Evolutionary conservation across 2,329 filamentous ascomycete species (phyloP).

Genomic region (Aplosporella prunicola): DNA sequence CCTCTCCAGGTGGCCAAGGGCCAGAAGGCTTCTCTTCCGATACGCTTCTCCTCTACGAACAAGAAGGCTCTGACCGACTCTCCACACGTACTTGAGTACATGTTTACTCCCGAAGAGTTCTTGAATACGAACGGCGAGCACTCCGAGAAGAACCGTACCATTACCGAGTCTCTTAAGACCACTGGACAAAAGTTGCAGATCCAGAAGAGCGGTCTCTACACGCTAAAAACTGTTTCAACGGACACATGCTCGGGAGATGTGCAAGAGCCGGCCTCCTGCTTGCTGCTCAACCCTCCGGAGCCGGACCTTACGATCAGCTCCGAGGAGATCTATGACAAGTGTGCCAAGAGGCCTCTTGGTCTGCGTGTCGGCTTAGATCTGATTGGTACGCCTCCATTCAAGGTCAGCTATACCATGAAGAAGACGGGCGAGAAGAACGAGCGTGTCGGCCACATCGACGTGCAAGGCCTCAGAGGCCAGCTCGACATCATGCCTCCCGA

Average conservation of each 20-base stretch:
- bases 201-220: slow-evolving; percentile 75
- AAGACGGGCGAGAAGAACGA: slow-evolving; percentile 48
- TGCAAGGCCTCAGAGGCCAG: slow-evolving; percentile 70
- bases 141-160: slow-evolving; percentile 40
- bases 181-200: slow-evolving; percentile 58
- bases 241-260: slow-evolving; percentile 80
- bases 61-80: slow-evolving; percentile 49
- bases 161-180: slow-evolving; percentile 52
- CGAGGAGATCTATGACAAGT: slow-evolving; percentile 87
- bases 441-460: slow-evolving; percentile 45
- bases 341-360: slow-evolving; percentile 86
- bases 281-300: slow-evolving; percentile 83
- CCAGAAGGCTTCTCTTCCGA: slow-evolving; percentile 55
- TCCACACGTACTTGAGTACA: slow-evolving; percentile 66
- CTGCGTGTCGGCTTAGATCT: slow-evolving; percentile 82
- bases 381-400: slow-evolving; percentile 85
- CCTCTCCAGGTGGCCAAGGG: slow-evolving; percentile 79
- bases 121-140: slow-evolving; percentile 63
- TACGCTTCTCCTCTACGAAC: slow-evolving; percentile 58
- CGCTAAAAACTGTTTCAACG: slow-evolving; percentile 67
- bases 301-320: slow-evolving; percentile 64
- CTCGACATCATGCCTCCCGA: slow-evolving; percentile 72
- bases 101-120: slow-evolving; percentile 66
- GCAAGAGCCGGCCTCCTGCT: slow-evolving; percentile 85
- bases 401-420: slow-evolving; percentile 66